A percentile compares a stretch with the other conserved stretches of the same genome.
phyloP scores from a whole-genome alignment of 1,284 basidiomycete species.

The Papiliotrema flavescens region DNA sequence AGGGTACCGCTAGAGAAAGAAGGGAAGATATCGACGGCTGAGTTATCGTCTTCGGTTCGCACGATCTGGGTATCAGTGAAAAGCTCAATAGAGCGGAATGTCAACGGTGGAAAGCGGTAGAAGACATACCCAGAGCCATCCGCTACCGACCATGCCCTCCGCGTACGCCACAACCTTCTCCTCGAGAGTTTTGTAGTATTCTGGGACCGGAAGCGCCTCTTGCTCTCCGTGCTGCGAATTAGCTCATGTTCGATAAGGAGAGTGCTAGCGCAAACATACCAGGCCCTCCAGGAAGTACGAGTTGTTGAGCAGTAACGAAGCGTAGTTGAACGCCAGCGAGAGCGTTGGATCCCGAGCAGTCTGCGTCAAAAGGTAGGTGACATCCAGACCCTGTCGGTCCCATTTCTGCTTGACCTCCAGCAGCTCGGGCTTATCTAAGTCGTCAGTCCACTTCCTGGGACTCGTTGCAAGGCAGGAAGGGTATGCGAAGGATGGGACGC shows the following conservation, averaged over 20 bases:
- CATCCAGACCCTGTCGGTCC: slow-evolving; percentile 40
- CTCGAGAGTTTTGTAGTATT: slow-evolving; percentile 26
- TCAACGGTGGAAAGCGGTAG: slow-evolving; percentile 53
- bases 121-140: slow-evolving; percentile 78
- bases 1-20: slow-evolving; percentile 89
- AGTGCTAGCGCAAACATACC: slow-evolving; percentile 56
- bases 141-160: slow-evolving; percentile 55
- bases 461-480: background rate
- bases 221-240: slow-evolving; percentile 23
- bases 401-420: slow-evolving; percentile 40
- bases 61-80: slow-evolving; percentile 27
- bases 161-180: slow-evolving; percentile 44
- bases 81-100: background rate
- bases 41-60: slow-evolving; percentile 26
- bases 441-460: background rate
- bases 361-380: slow-evolving; percentile 59
- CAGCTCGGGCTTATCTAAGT: slow-evolving; percentile 40
- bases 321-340: slow-evolving; percentile 83
- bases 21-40: slow-evolving; percentile 41
- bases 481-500: background rate
- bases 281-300: slow-evolving; percentile 86
- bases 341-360: slow-evolving; percentile 61
- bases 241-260: background rate
- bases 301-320: slow-evolving; percentile 89
- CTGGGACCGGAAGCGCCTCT: slow-evolving; percentile 19